These are phyloP conservation scores for Trichoderma atroviride DNA, from an alignment of 2,329 filamentous ascomycete species.

Conservation along the genomic window DNA sequence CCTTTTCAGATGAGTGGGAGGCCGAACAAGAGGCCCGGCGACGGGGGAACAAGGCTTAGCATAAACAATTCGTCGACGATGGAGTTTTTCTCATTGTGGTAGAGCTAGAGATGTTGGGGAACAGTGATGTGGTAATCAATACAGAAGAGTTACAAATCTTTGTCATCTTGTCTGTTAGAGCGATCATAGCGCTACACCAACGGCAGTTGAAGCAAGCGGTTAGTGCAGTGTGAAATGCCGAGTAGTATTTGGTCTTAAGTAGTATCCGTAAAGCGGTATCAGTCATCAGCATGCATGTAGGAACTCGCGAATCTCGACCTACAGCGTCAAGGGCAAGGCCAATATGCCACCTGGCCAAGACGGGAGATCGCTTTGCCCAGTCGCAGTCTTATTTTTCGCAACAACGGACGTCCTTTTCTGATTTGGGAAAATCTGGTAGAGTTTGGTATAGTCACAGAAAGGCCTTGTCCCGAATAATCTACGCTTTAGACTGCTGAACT, in stretches of 20 bases:
- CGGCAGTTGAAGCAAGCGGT: not conserved
- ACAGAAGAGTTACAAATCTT: not conserved
- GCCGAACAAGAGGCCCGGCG: not conserved
- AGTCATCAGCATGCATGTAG: not conserved
- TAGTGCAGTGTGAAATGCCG: not conserved
- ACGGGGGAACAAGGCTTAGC: not conserved
- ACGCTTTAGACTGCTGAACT: not conserved
- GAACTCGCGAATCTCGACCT: not conserved
- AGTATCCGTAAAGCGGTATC: not conserved
- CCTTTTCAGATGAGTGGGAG: slow-evolving; percentile 3
- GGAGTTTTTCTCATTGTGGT: not conserved
- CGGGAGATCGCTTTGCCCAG: not conserved
- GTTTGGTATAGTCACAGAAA: too few relatives aligned
- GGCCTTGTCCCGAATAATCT: not conserved
- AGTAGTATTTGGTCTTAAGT: not conserved
- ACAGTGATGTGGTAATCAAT: not conserved
- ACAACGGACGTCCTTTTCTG: not conserved
- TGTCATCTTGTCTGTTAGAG: not conserved
- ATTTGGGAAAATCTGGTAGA: not conserved
- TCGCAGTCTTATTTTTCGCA: not conserved
- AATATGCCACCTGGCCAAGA: not conserved
- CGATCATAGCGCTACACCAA: not conserved
- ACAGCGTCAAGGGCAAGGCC: not conserved
- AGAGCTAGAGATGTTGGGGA: not conserved
- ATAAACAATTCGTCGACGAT: not conserved